Evolutionary conservation across 176 grass and related monocot species (phyloP).

Genomic region (Bolboschoenus planiculmis): DNA sequence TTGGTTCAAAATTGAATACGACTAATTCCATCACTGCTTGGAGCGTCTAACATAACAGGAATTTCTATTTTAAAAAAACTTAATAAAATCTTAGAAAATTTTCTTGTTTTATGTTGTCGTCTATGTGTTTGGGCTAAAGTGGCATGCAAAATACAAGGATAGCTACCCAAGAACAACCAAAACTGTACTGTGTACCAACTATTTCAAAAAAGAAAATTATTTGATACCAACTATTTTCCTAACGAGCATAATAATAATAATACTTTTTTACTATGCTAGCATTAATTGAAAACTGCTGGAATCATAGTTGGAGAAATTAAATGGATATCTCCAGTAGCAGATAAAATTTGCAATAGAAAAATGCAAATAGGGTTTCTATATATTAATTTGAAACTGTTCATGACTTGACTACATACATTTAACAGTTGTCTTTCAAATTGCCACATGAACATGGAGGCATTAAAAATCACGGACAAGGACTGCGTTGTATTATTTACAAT

Average conservation of each 20-base stretch:
- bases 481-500: conserved; percentile 9
- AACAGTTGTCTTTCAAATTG: conserved; percentile 8
- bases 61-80: neutral
- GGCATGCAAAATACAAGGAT: conserved; percentile 7
- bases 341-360: neutral
- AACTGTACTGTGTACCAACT: neutral
- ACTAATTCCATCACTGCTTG: neutral
- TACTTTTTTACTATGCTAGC: neutral
- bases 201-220: neutral
- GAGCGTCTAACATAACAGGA: neutral
- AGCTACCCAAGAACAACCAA: conserved; percentile 6
- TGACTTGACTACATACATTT: neutral
- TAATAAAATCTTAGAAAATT: neutral
- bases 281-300: neutral
- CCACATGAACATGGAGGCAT: conserved; percentile 12
- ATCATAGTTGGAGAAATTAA: too few relatives aligned
- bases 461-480: neutral
- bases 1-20: neutral
- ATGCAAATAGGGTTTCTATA: neutral
- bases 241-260: neutral
- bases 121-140: neutral
- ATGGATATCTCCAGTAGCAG: neutral
- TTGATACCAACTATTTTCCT: neutral
- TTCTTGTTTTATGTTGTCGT: neutral
- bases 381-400: neutral